Percentiles rank a stretch among this genome's conserved stretches.
These are phyloP conservation scores for Cryptococcus hybrid DNA, from an alignment of 1,284 basidiomycete genomes.

Conservation along the genomic window DNA sequence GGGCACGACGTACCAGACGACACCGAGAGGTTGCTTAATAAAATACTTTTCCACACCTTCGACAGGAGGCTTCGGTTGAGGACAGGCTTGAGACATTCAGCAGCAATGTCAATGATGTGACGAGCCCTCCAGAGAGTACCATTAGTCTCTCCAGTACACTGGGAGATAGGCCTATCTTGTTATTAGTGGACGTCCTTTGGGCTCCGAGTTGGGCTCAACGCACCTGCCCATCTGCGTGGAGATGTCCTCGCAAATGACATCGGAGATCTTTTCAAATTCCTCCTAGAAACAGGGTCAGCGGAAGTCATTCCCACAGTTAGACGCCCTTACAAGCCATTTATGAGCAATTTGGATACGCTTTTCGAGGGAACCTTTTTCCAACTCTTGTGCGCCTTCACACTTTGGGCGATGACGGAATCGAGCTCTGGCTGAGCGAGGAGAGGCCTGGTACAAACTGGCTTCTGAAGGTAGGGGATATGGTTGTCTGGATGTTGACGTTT, in stretches of 20 bases:
- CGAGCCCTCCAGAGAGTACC: slow-evolving; percentile 77
- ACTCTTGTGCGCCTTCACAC: slow-evolving; percentile 65
- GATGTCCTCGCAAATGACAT: slow-evolving; percentile 71
- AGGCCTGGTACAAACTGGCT: slow-evolving; percentile 50
- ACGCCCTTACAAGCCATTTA: slow-evolving; percentile 65
- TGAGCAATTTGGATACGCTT: slow-evolving; percentile 70
- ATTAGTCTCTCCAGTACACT: slow-evolving; percentile 72
- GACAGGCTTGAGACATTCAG: slow-evolving; percentile 70
- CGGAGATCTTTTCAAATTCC: slow-evolving; percentile 67
- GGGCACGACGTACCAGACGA: slow-evolving; percentile 68
- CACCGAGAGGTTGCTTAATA: slow-evolving; percentile 76
- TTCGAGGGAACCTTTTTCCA: slow-evolving; percentile 67
- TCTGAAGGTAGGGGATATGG: slow-evolving; percentile 54
- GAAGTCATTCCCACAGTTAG: background rate
- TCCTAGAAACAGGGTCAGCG: slow-evolving; percentile 53
- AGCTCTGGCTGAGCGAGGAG: slow-evolving; percentile 55
- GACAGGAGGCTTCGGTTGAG: slow-evolving; percentile 68
- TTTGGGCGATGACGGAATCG: slow-evolving; percentile 59
- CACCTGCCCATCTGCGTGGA: slow-evolving; percentile 76
- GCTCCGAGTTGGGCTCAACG: slow-evolving; percentile 21
- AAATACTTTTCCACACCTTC: slow-evolving; percentile 81
- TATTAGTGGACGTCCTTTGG: slow-evolving; percentile 3
- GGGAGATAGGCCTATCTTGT: slow-evolving; percentile 67
- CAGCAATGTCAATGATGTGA: slow-evolving; percentile 83
- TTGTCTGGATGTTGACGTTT: slow-evolving; percentile 51